Percentiles rank a stretch among this genome's conserved stretches.
These are phyloP conservation scores for Penicillium verrucosum DNA, from an alignment of 2,329 filamentous ascomycete species.

Conservation along the genomic window DNA sequence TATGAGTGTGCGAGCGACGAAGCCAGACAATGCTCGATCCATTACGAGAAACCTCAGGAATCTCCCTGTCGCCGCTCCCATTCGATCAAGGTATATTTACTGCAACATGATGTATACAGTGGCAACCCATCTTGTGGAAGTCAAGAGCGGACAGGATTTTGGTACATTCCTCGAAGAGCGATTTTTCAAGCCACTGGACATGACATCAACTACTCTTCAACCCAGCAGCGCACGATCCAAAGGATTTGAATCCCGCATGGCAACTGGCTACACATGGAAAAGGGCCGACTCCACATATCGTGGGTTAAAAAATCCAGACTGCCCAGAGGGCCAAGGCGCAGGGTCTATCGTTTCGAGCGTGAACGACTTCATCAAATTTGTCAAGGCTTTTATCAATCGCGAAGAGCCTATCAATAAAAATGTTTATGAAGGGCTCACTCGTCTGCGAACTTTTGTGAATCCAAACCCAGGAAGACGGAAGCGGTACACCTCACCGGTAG, in stretches of 20 bases:
- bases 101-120: constrained; percentile 52
- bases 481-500: constrained; percentile 22
- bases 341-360: constrained; percentile 42
- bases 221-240: constrained; percentile 35
- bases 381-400: constrained; percentile 30
- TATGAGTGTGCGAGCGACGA: constrained; percentile 29
- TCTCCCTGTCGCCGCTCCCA: constrained; percentile 45
- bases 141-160: constrained; percentile 38
- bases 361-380: constrained; percentile 31
- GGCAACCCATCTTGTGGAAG: constrained; percentile 49
- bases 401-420: constrained; percentile 24
- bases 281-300: constrained; percentile 23
- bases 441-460: constrained; percentile 24
- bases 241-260: constrained; percentile 33
- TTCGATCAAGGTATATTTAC: constrained; percentile 49
- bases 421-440: constrained; percentile 24
- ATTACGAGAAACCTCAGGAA: constrained; percentile 47
- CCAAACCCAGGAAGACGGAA: constrained; percentile 13
- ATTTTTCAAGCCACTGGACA: constrained; percentile 49
- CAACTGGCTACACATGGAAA: constrained; percentile 45
- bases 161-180: constrained; percentile 41
- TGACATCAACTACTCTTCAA: constrained; percentile 33
- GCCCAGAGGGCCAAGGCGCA: constrained; percentile 40
- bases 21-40: constrained; percentile 33
- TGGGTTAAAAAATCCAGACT: constrained; percentile 26